Conservation (phyloP, 768 basidiomycete genomes). For the Mycena polygramma region DNA sequence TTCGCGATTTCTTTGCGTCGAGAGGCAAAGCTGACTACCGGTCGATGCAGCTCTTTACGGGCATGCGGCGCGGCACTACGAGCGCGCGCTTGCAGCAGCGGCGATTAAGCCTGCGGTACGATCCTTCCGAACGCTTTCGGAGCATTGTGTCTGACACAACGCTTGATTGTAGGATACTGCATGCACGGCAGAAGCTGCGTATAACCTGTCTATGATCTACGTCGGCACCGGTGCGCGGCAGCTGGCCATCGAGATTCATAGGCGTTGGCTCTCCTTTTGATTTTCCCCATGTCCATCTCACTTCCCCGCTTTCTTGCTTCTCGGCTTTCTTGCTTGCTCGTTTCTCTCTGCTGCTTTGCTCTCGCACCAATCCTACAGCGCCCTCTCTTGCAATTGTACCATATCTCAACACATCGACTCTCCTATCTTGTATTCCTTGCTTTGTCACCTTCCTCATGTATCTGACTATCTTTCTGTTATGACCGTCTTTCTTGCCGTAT, state of each 20-base stretch:
- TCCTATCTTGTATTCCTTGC: too few relatives aligned
- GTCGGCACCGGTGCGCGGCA: conserved; percentile 81
- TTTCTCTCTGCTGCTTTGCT: too few relatives aligned
- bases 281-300: background rate
- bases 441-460: too few relatives aligned
- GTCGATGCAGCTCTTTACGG: conserved; percentile 76
- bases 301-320: too few relatives aligned
- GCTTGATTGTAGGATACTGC: conserved; percentile 56
- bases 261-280: conserved; percentile 85
- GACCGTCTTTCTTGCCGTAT: too few relatives aligned
- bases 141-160: background rate
- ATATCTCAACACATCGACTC: too few relatives aligned
- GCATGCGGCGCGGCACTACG: conserved; percentile 89
- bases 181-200: conserved; percentile 83
- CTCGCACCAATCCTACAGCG: too few relatives aligned
- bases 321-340: too few relatives aligned
- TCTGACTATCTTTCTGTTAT: too few relatives aligned
- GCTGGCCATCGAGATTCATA: conserved; percentile 77
- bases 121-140: background rate
- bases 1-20: background rate
- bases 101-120: conserved; percentile 40
- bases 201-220: conserved; percentile 89
- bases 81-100: conserved; percentile 69
- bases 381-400: too few relatives aligned
- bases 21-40: background rate